Conservation (phyloP, 805 yeast genomes). For the Candida qinlingensis region DNA sequence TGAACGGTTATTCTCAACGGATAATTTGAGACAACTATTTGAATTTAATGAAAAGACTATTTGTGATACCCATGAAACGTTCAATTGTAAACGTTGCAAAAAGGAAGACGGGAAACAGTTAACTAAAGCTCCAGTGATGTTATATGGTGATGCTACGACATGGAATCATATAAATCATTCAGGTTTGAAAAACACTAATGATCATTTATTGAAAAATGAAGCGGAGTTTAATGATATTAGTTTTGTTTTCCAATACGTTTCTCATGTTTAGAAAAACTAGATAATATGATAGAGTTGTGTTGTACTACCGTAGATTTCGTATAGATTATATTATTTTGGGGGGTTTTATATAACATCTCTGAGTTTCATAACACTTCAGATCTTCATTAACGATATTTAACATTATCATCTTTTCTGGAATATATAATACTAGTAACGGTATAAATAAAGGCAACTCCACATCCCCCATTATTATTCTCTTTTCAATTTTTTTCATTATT, state of each 20-base stretch:
- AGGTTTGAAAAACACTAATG: slow-evolving; percentile 63
- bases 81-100: slow-evolving; percentile 77
- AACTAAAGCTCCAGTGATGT: slow-evolving; percentile 72
- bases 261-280: slow-evolving; percentile 42
- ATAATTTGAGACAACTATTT: slow-evolving; percentile 71
- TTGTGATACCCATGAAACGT: slow-evolving; percentile 92
- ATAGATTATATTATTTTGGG: no score
- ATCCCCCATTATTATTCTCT: no score
- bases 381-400: no score
- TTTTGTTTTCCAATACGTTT: slow-evolving; percentile 89
- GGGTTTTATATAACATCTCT: no score
- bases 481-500: neutral
- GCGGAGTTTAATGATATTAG: slow-evolving; percentile 61
- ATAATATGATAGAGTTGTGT: no score
- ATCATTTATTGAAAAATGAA: slow-evolving; percentile 73
- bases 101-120: slow-evolving; percentile 47
- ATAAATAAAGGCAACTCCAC: no score
- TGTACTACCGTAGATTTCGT: no score
- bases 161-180: slow-evolving; percentile 87
- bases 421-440: no score
- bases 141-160: slow-evolving; percentile 95
- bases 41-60: slow-evolving; percentile 57
- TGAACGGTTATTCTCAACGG: slow-evolving; percentile 84
- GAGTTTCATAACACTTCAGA: no score
- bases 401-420: no score